Conservation (phyloP, 2,329 filamentous ascomycete genomes). For the Cercospora berteroae region DNA sequence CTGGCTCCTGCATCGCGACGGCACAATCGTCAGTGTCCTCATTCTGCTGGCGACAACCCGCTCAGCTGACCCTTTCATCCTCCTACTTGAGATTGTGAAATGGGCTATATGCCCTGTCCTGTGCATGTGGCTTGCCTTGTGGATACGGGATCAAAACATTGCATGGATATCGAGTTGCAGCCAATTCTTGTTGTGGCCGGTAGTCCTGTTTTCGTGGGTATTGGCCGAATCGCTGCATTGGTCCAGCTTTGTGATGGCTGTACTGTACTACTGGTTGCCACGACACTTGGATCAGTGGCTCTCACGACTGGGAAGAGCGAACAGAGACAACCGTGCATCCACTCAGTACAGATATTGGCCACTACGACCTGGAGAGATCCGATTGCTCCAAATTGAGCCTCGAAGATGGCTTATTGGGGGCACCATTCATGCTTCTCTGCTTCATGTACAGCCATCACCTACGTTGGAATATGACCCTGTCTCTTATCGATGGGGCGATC, state of each 20-base stretch:
- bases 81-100: not conserved
- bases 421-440: not conserved
- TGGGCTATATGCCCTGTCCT: not conserved
- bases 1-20: not conserved
- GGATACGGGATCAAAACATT: not conserved
- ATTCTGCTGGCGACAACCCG: not conserved
- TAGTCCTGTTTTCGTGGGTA: not conserved
- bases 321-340: not conserved
- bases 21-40: not conserved
- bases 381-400: not conserved
- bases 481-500: conserved; percentile 32
- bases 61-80: not conserved
- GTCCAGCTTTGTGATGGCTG: not conserved
- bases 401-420: not conserved
- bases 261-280: not conserved
- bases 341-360: not conserved
- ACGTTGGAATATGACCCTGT: conserved; percentile 32
- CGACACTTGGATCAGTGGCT: not conserved
- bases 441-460: not conserved
- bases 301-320: not conserved
- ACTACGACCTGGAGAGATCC: not conserved
- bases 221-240: not conserved
- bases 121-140: not conserved
- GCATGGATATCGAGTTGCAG: not conserved
- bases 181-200: not conserved